Evolutionary conservation across 768 basidiomycete species (phyloP), one percentile per base, ranked within the genome.

Genomic region (Mycena olivaceomarginata): DNA sequence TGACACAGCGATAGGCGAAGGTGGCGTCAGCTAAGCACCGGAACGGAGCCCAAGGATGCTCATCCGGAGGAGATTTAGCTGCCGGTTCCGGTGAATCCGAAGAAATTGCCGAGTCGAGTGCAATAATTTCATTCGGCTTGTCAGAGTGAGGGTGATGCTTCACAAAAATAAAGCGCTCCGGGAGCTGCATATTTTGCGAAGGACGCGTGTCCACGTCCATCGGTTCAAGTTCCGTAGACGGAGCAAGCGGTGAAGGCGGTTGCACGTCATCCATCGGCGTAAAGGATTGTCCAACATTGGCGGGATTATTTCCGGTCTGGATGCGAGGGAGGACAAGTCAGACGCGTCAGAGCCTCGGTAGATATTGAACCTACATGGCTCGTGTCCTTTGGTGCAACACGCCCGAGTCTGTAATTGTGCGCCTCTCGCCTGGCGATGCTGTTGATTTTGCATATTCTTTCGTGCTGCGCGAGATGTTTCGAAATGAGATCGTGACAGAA

Each of bases 31-130:
- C 77, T 6, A 70, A 25, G 25, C 25, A 79, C 1, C 48, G 74
- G 48, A 81, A 79, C 18, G 81, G 81, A 20, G 77, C 75, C 77
- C 77, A 81, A 5, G 81, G 81, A 40, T 67, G 72, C 0, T 74
- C 72, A 15, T 41, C 31, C 18, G 60, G 2, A 31, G 11, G 25
- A 51, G 25, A 18, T 25, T 37, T 31, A 13, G 43, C 25, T 7
- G 25, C 65, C 12, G 20, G 57, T 22, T 46, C 15, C n/a, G 40
- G 8, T 43, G 37, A 56, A 18, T 59, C 31, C 56, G 40, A 10
- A 5, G 18, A 43, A 62, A 5, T 16, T 5, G 48, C 41, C n/a
- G 22, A 46, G 57, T 70, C 70, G n/a, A 72, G 40, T 6, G 70
- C 11, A 5, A 72, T 73, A 20, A 73, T 73, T 60, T 70, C 69